Conservation (phyloP, 2,329 filamentous ascomycete species). For the Periconia macrospinosa region DNA sequence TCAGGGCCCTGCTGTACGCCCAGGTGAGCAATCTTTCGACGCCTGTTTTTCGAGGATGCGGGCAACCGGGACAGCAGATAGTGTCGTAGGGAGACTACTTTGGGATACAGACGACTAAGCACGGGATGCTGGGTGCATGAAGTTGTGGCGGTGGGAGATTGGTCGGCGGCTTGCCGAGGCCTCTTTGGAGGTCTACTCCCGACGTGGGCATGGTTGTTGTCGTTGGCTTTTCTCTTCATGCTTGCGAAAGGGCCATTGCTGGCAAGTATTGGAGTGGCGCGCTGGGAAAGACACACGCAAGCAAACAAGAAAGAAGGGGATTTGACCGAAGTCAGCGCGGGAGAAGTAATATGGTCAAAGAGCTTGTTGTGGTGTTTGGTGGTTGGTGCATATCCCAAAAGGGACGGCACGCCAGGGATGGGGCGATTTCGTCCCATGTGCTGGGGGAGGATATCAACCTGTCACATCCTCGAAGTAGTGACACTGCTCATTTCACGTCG, state of each 20-base stretch:
- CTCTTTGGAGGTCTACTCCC: slow-evolving; percentile 25
- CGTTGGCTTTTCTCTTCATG: slow-evolving; percentile 38
- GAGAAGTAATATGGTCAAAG: neutral
- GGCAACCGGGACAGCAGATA: slow-evolving; percentile 71
- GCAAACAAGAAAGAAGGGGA: neutral
- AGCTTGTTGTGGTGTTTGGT: slow-evolving; percentile 11
- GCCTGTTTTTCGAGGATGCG: slow-evolving; percentile 60
- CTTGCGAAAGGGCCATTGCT: slow-evolving; percentile 8
- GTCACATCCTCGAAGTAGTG: slow-evolving; percentile 9
- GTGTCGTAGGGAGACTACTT: slow-evolving; percentile 68
- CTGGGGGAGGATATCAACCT: slow-evolving; percentile 6
- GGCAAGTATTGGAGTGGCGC: slow-evolving; percentile 3
- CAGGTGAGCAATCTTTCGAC: slow-evolving; percentile 48
- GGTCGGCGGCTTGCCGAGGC: slow-evolving; percentile 22
- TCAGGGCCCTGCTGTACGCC: slow-evolving; percentile 15
- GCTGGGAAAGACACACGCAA: slow-evolving; percentile 1
- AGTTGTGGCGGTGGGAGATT: slow-evolving; percentile 37
- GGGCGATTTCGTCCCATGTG: slow-evolving; percentile 11
- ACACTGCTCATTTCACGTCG: slow-evolving; percentile 14
- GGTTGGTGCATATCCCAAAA: slow-evolving; percentile 12
- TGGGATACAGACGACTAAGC: slow-evolving; percentile 68
- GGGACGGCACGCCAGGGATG: slow-evolving; percentile 13
- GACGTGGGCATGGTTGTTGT: slow-evolving; percentile 10
- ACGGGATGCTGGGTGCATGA: slow-evolving; percentile 60
- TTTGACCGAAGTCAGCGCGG: neutral